These are phyloP conservation scores for Arbutus unedo DNA, from an alignment of 148 eudicot species.

Conservation along the genomic window DNA sequence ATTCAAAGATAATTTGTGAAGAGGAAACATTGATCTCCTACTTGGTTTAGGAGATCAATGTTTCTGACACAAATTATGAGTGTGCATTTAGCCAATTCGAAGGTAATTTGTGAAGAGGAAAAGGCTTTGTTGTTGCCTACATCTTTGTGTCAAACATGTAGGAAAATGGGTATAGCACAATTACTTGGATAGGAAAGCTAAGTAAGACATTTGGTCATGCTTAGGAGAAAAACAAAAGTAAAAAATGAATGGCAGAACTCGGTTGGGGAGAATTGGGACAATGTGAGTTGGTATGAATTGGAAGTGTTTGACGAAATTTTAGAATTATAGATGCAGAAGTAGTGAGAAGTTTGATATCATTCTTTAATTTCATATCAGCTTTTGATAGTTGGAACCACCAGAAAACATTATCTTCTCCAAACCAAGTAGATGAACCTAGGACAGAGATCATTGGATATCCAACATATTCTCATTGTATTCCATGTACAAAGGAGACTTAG, in stretches of 20 bases:
- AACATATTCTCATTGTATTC: neutral
- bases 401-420: neutral
- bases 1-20: slow-evolving; percentile 5
- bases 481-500: neutral
- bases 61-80: neutral
- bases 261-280: neutral
- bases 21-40: neutral
- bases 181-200: too few species aligned
- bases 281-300: neutral
- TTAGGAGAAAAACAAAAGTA: neutral
- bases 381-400: neutral
- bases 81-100: neutral
- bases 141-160: neutral
- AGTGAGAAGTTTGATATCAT: neutral
- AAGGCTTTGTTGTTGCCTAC: neutral
- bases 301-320: neutral
- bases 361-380: neutral
- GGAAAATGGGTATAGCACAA: neutral
- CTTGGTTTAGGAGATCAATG: neutral
- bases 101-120: slow-evolving; percentile 2
- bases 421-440: neutral
- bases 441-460: neutral
- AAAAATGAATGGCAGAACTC: neutral
- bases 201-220: neutral
- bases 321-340: neutral